Evolutionary conservation across 129 eudicot species (phyloP).

Genomic region (Deinandra increscens): DNA sequence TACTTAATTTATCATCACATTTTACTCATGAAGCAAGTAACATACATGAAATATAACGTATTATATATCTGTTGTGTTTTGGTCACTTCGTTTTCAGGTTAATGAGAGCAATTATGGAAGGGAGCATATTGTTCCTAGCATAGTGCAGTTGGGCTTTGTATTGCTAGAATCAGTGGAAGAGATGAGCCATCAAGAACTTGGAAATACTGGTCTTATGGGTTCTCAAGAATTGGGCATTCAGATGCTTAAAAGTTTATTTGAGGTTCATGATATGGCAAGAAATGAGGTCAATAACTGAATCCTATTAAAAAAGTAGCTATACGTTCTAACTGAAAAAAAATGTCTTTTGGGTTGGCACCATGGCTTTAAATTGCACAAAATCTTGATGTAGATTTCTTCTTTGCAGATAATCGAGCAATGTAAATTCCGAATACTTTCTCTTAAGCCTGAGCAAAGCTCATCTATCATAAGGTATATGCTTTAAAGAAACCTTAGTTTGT

Average conservation of each 20-base stretch:
- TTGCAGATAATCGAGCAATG: conserved; percentile 76
- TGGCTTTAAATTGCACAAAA: conserved; percentile 16
- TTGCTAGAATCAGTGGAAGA: conserved; percentile 63
- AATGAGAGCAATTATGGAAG: conserved; percentile 67
- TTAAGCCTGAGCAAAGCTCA: conserved; percentile 59
- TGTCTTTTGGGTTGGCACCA: background rate
- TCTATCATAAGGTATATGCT: conserved; percentile 49
- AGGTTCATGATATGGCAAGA: conserved; percentile 81
- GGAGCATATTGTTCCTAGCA: conserved; percentile 79
- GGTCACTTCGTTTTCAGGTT: conserved; percentile 44
- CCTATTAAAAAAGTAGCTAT: background rate
- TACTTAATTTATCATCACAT: background rate
- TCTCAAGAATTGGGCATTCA: conserved; percentile 67
- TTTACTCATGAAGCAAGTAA: conserved; percentile 8
- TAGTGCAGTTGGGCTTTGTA: conserved; percentile 64
- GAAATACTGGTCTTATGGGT: conserved; percentile 59
- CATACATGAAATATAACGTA: background rate
- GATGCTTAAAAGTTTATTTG: conserved; percentile 65
- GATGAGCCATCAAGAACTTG: conserved; percentile 39
- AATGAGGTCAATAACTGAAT: conserved; percentile 49
- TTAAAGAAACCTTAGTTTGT: background rate
- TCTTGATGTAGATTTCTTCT: conserved; percentile 17
- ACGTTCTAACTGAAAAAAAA: background rate
- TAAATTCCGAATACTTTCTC: conserved; percentile 63
- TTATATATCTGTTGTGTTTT: conserved; percentile 9